Evolutionary conservation across 345 rosid species (phyloP).

Genomic region (Diplotaxis tenuifolia): DNA sequence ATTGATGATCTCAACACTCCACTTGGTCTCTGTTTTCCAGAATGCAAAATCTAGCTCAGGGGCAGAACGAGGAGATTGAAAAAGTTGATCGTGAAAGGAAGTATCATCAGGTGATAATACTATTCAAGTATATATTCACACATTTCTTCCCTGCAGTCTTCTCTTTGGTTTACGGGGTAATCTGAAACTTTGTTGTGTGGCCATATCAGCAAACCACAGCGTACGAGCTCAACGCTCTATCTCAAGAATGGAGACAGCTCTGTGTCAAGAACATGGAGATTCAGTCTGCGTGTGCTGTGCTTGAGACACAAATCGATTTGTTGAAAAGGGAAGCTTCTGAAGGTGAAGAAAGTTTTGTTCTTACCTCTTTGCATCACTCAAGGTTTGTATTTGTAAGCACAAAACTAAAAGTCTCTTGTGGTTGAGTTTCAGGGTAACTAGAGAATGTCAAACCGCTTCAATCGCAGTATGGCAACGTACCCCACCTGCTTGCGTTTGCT

Average conservation of each 20-base stretch:
- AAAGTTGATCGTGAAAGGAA: constrained; percentile 91
- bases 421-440: too few species aligned
- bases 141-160: background rate
- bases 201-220: constrained; percentile 75
- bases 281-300: constrained; percentile 61
- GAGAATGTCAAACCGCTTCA: too few species aligned
- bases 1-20: too few species aligned
- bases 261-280: constrained; percentile 84
- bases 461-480: too few species aligned
- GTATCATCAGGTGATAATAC: constrained; percentile 74
- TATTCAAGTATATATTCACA: background rate
- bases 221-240: constrained; percentile 78
- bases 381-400: constrained; percentile 15
- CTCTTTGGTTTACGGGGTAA: background rate
- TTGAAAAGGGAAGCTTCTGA: constrained; percentile 65
- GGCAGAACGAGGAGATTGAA: constrained; percentile 81
- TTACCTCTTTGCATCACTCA: constrained; percentile 7
- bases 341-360: constrained; percentile 45
- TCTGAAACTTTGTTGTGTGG: constrained; percentile 21
- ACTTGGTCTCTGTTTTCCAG: constrained; percentile 40
- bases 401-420: constrained; percentile 7
- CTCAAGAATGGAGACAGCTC: constrained; percentile 93
- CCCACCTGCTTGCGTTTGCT: too few species aligned
- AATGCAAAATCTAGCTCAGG: constrained; percentile 72
- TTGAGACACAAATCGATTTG: constrained; percentile 60